Evolutionary conservation across 495 filamentous ascomycete species (phyloP).

Genomic region (Symbiotaphrina buchneri): DNA sequence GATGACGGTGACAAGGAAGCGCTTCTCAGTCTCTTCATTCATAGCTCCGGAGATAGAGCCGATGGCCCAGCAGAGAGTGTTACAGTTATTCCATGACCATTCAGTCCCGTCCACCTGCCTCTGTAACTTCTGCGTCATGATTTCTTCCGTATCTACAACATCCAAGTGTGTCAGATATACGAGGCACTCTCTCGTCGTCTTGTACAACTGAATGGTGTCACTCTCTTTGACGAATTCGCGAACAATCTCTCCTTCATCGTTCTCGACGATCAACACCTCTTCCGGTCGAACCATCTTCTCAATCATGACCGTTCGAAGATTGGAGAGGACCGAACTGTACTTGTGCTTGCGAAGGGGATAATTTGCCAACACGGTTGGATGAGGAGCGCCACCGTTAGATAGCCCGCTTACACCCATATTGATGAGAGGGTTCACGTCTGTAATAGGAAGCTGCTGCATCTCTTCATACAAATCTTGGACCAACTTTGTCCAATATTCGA

Average conservation of each 20-base stretch:
- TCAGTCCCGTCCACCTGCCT: conserved; percentile 85
- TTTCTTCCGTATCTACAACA: conserved; percentile 88
- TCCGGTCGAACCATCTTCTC: conserved; percentile 98
- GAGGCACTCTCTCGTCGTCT: conserved; percentile 90
- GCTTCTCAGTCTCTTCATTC: conserved; percentile 98
- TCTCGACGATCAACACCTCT: conserved; percentile 97
- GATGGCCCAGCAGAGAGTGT: conserved; percentile 98
- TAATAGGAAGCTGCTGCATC: conserved; percentile 85
- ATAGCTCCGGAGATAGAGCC: conserved; percentile 96
- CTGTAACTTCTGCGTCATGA: conserved; percentile 96
- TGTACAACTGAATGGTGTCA: conserved; percentile 97
- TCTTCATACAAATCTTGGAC: conserved; percentile 98
- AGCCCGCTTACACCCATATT: conserved; percentile 49
- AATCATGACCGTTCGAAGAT: conserved; percentile 93
- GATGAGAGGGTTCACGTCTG: conserved; percentile 72
- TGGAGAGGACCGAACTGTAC: conserved; percentile 81
- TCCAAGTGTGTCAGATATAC: conserved; percentile 97
- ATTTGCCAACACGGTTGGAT: conserved; percentile 59
- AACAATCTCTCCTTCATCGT: conserved; percentile 97
- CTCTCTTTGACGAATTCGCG: conserved; percentile 98
- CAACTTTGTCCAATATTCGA: conserved; percentile 97
- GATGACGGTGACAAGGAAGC: conserved; percentile 94
- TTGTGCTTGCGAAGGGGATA: conserved; percentile 94
- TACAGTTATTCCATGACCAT: conserved; percentile 99
- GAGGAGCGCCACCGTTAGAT: conserved; percentile 59